A percentile compares a stretch with the other conserved stretches of the same genome.
These are phyloP conservation scores for Aspergillus costaricaensis DNA, from an alignment of 2,329 filamentous ascomycete genomes.

Conservation along the genomic window DNA sequence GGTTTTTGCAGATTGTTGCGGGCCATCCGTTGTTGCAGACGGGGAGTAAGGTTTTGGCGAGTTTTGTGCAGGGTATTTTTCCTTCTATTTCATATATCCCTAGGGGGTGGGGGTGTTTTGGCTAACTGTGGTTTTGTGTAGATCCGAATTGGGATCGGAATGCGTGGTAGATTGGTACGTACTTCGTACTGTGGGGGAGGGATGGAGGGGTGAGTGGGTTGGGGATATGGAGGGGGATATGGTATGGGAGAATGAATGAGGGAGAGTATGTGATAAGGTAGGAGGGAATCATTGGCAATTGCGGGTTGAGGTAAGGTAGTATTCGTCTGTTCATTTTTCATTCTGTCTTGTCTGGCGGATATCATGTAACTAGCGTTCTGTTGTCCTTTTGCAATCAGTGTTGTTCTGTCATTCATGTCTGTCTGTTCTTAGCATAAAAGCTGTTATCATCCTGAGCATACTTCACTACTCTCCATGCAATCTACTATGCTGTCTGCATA, in stretches of 20 bases:
- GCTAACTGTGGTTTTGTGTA: conserved; percentile 21
- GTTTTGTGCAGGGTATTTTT: conserved; percentile 88
- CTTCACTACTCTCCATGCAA: too few species aligned
- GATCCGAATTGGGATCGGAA: conserved; percentile 78
- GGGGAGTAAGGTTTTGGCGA: conserved; percentile 91
- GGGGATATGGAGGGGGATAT: neutral
- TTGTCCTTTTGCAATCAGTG: too few species aligned
- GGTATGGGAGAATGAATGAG: neutral
- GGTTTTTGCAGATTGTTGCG: conserved; percentile 96
- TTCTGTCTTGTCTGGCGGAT: too few species aligned
- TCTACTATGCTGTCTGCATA: too few species aligned
- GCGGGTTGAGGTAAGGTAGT: too few species aligned
- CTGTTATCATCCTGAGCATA: too few species aligned
- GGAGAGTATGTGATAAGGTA: too few species aligned
- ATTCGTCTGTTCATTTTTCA: too few species aligned
- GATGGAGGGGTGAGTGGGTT: neutral
- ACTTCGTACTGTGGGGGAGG: neutral
- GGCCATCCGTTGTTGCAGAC: conserved; percentile 96
- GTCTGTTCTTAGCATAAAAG: too few species aligned
- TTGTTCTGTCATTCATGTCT: too few species aligned
- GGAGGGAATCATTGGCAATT: too few species aligned
- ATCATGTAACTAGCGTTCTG: too few species aligned
- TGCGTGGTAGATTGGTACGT: conserved; percentile 64
- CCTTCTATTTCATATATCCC: conserved; percentile 8
- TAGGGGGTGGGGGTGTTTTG: neutral